Conservation (phyloP, 176 grass and related monocot species). For the Zea mays region Zm-B73-REFERENCE-NAM-5.0 NC_050101.1:61496501-61497000, state of each 20-base stretch:
- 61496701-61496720: constrained; percentile 57
- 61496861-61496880: constrained; percentile 89
- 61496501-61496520: constrained; percentile 28
- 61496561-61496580: constrained; percentile 33
- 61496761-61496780: constrained; percentile 29
- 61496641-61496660: constrained; percentile 95
- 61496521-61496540: constrained; percentile 22
- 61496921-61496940: background rate
- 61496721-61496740: constrained; percentile 14
- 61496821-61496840: constrained; percentile 89
- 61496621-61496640: constrained; percentile 96
- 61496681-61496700: constrained; percentile 47
- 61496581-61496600: constrained; percentile 86
- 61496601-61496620: constrained; percentile 99
- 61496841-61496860: constrained; percentile 96
- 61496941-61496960: background rate
- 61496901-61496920: constrained; percentile 34
- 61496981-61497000: background rate
- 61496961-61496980: background rate
- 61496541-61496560: constrained; percentile 14
- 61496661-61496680: constrained; percentile 88
- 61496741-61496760: constrained; percentile 29
- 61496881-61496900: constrained; percentile 62
- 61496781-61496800: constrained; percentile 44
- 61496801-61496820: constrained; percentile 48